A percentile compares a stretch with the other conserved stretches of the same genome.
phyloP scores from a whole-genome alignment of 345 rosid species.

The Iberis pinnata region DNA sequence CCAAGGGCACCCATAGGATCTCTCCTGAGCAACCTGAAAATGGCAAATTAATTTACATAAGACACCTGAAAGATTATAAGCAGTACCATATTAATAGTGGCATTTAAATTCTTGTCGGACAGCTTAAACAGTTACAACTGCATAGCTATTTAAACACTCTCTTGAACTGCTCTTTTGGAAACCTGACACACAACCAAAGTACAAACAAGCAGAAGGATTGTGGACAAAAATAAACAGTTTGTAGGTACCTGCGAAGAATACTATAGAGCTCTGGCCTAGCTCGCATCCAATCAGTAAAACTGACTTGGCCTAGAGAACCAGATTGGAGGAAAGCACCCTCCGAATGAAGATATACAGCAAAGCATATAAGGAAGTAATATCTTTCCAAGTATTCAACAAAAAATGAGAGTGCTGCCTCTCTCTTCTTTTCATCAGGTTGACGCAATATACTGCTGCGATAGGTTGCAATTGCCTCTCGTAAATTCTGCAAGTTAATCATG shows the following conservation, averaged over 20 bases:
- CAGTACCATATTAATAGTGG: neutral
- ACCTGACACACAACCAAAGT: slow-evolving; percentile 4
- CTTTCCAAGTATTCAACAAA: slow-evolving; percentile 97
- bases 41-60: slow-evolving; percentile 18
- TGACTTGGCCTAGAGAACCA: slow-evolving; percentile 60
- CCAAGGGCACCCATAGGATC: slow-evolving; percentile 99
- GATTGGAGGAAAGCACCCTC: slow-evolving; percentile 77
- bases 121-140: slow-evolving; percentile 3
- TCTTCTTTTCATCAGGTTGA: slow-evolving; percentile 97
- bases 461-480: slow-evolving; percentile 90
- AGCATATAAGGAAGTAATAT: slow-evolving; percentile 96
- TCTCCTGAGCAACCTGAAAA: slow-evolving; percentile 80
- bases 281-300: slow-evolving; percentile 98
- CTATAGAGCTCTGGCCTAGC: slow-evolving; percentile 97
- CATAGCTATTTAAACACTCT: slow-evolving; percentile 1
- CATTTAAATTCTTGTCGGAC: neutral
- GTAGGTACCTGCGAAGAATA: slow-evolving; percentile 78
- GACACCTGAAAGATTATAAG: slow-evolving; percentile 13
- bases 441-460: slow-evolving; percentile 86
- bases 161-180: slow-evolving; percentile 3
- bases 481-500: slow-evolving; percentile 56
- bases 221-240: neutral
- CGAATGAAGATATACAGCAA: slow-evolving; percentile 92
- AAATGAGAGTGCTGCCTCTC: slow-evolving; percentile 87
- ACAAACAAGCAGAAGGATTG: slow-evolving; percentile 1